phyloP scores from a whole-genome alignment of 768 basidiomycete species.

The Mycena maculata region DNA sequence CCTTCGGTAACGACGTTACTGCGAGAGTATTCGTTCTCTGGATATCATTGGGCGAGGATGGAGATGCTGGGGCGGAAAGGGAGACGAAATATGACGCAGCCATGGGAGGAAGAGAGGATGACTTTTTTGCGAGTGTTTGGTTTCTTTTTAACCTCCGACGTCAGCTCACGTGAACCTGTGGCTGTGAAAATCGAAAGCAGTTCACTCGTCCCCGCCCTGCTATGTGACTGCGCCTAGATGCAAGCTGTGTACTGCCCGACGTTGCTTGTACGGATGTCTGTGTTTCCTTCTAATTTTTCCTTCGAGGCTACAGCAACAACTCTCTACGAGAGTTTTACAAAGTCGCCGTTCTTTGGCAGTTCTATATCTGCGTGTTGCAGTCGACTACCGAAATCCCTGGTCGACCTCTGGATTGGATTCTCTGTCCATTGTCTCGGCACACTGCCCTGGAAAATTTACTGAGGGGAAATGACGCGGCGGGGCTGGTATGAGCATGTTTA shows the following conservation, averaged over 20 bases:
- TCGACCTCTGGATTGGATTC: neutral
- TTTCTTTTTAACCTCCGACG: neutral
- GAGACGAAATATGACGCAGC: slow-evolving; percentile 33
- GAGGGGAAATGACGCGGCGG: no score
- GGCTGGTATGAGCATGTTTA: no score
- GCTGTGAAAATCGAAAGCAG: no score
- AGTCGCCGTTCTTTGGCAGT: no score
- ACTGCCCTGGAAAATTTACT: neutral
- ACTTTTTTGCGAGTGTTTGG: neutral
- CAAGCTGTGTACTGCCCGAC: slow-evolving; percentile 16
- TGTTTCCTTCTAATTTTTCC: neutral
- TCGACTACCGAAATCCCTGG: neutral
- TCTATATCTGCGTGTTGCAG: no score
- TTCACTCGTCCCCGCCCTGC: no score
- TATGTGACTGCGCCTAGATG: neutral
- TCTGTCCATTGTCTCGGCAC: neutral
- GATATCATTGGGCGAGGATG: slow-evolving; percentile 25
- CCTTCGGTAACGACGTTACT: slow-evolving; percentile 78
- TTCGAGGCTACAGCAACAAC: neutral
- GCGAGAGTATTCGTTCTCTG: slow-evolving; percentile 84
- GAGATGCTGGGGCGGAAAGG: slow-evolving; percentile 25
- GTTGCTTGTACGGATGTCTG: neutral
- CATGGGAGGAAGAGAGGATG: slow-evolving; percentile 10
- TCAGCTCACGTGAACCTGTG: neutral
- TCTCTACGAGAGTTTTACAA: neutral